These are phyloP conservation scores for Metahyphopichia silvanorum DNA, from an alignment of 805 yeast species.

Conservation along the genomic window DNA sequence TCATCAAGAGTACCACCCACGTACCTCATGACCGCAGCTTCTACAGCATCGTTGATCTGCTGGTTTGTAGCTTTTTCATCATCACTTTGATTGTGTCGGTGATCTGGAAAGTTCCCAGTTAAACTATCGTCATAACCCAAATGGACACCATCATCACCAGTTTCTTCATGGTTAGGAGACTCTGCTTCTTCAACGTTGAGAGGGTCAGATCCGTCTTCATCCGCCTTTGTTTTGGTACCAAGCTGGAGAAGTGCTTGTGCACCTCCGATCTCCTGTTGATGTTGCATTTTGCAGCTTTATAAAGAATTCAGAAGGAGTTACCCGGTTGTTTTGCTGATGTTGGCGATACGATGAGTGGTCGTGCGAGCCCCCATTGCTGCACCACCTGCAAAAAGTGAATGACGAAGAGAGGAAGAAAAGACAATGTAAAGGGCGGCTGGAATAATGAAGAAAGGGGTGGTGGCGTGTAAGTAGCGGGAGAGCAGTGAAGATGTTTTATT, in stretches of 20 bases:
- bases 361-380: too few relatives aligned
- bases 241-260: constrained; percentile 44
- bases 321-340: constrained; percentile 2
- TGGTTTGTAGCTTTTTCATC: constrained; percentile 28
- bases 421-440: too few relatives aligned
- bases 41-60: constrained; percentile 54
- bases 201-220: constrained; percentile 4
- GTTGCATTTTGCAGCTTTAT: constrained; percentile 19
- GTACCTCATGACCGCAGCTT: constrained; percentile 72
- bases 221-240: constrained; percentile 28
- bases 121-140: constrained; percentile 1
- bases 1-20: constrained; percentile 62
- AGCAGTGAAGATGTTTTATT: too few relatives aligned
- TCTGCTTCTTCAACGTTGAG: constrained; percentile 1
- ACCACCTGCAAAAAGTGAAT: too few relatives aligned
- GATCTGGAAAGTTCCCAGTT: neutral
- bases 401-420: too few relatives aligned
- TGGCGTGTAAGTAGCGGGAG: too few relatives aligned
- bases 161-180: neutral
- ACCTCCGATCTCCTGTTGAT: constrained; percentile 42
- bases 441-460: too few relatives aligned
- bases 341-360: too few relatives aligned
- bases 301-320: constrained; percentile 1
- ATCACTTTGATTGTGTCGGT: neutral
- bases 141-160: neutral